Evolutionary conservation across 768 basidiomycete genomes (phyloP).

Genomic region (Panaeolus cyanescens): DNA sequence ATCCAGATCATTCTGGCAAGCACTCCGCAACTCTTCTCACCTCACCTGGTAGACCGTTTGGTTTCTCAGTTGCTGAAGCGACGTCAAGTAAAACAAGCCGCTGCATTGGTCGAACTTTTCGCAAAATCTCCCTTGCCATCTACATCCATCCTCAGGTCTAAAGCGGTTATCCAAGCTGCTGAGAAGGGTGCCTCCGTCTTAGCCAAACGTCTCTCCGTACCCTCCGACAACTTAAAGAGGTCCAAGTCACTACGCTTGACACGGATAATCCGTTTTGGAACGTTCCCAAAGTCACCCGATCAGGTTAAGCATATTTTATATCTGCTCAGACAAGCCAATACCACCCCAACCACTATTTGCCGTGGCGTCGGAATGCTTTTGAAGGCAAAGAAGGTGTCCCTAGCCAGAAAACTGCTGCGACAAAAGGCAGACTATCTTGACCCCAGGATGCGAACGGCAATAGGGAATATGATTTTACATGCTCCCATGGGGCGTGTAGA

Average conservation of each 20-base stretch:
- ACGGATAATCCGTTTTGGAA: slow-evolving; percentile 25
- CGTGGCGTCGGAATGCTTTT: slow-evolving; percentile 40
- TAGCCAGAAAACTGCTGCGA: slow-evolving; percentile 45
- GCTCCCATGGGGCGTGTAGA: slow-evolving; percentile 33
- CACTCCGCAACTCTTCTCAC: slow-evolving; percentile 41
- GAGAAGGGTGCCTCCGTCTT: not conserved
- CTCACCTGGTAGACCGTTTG: slow-evolving; percentile 38
- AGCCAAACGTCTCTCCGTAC: not conserved
- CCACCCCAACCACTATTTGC: slow-evolving; percentile 27
- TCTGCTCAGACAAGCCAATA: slow-evolving; percentile 24
- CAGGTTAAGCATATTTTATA: slow-evolving; percentile 20
- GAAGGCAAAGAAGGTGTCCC: slow-evolving; percentile 40
- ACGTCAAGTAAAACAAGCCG: slow-evolving; percentile 38
- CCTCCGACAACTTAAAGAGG: not conserved
- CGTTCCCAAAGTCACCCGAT: slow-evolving; percentile 11
- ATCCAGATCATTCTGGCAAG: slow-evolving; percentile 38
- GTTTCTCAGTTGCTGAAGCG: slow-evolving; percentile 40
- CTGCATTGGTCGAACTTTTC: slow-evolving; percentile 27
- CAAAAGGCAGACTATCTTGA: slow-evolving; percentile 27
- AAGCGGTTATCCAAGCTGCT: not conserved
- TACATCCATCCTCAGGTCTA: not conserved
- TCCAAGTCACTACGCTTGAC: slow-evolving; percentile 12
- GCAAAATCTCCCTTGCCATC: slow-evolving; percentile 6
- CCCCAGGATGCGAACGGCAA: slow-evolving; percentile 32
- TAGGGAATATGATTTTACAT: slow-evolving; percentile 63